Evolutionary conservation across 352 stramenopile genomes (phyloP).

Genomic region (Phytophthora cajani): DNA sequence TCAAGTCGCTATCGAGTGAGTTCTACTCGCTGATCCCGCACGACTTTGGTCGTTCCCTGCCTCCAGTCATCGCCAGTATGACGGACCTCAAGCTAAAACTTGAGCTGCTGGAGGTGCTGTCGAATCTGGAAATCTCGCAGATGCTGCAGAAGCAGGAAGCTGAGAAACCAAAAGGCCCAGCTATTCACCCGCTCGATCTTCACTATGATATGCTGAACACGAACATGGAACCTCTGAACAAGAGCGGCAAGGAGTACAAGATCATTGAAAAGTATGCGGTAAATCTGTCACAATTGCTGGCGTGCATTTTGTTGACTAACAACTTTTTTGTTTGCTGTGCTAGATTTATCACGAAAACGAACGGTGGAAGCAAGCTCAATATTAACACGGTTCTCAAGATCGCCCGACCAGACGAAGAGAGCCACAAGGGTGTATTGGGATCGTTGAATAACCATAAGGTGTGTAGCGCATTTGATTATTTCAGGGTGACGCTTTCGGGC

Average conservation of each 20-base stretch:
- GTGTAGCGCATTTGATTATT: background rate
- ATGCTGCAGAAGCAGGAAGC: conserved; percentile 52
- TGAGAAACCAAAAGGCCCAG: conserved; percentile 20
- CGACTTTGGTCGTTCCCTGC: conserved; percentile 62
- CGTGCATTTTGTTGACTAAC: background rate
- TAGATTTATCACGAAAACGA: conserved; percentile 63
- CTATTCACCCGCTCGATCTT: conserved; percentile 52
- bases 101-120: conserved; percentile 64
- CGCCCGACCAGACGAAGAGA: conserved; percentile 48
- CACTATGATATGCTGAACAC: conserved; percentile 64
- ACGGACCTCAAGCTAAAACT: conserved; percentile 67
- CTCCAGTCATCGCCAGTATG: conserved; percentile 59
- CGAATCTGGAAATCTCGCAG: conserved; percentile 70
- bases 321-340: background rate
- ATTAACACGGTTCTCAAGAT: conserved; percentile 69
- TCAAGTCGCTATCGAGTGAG: conserved; percentile 66
- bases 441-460: conserved; percentile 68
- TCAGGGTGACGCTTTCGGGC: too few relatives aligned
- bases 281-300: background rate
- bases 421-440: conserved; percentile 41
- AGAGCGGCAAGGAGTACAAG: conserved; percentile 54
- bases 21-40: conserved; percentile 82
- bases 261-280: conserved; percentile 53
- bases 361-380: conserved; percentile 48
- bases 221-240: conserved; percentile 49